Base-by-base conservation (phyloP, 2,329 filamentous ascomycete genomes). In the Neofusicoccum ribis region DNA sequence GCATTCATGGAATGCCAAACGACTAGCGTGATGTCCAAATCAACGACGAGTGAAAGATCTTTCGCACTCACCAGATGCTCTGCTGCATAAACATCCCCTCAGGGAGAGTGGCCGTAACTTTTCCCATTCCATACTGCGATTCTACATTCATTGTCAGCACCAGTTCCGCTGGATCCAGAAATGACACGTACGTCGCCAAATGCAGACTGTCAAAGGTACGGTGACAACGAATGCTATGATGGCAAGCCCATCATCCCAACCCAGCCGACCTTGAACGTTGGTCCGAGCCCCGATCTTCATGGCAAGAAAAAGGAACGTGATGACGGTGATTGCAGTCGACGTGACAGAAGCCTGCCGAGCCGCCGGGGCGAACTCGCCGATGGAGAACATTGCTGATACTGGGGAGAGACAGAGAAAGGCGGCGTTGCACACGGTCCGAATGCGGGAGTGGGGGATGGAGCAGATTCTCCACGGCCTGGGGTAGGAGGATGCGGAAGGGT, bases 181-280 rank as follows among this genome's bases (percentile, higher is more conserved):
- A 8, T 5, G 3, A 34, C n/a, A 56, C 51, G 5, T 27, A 59
- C 54, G 54, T 17, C 20, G 46, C 23, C 23, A 59, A 12, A 59
- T 47, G 17, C 31, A 17, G 7, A 46, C 54, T 8, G 41, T n/a
- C 14, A 46, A 20, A 17, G 54, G 54, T 1, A 46, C 23, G 6
- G 39, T 46, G 20, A 46, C n/a, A 5, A 59, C 31, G 23, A 44
- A 59, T 2, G 54, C 41, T 2, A 20, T 43, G 31, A 59, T 43
- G 14, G 54, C 54, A 12, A 59, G 43, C 3, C n/a, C 31, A 23
- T 59, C 54, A 36, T 59, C 54, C 54, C 54, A 59, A 34, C 54
- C 54, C 23, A 59, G 11, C 20, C 54, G 54, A 4, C 37, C 20
- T 51, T 51, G 54, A 14, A 46, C 31, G 20, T 23, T 17, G 14